Conservation (phyloP, 441 rosid species). For the Adansonia grandidieri region DNA sequence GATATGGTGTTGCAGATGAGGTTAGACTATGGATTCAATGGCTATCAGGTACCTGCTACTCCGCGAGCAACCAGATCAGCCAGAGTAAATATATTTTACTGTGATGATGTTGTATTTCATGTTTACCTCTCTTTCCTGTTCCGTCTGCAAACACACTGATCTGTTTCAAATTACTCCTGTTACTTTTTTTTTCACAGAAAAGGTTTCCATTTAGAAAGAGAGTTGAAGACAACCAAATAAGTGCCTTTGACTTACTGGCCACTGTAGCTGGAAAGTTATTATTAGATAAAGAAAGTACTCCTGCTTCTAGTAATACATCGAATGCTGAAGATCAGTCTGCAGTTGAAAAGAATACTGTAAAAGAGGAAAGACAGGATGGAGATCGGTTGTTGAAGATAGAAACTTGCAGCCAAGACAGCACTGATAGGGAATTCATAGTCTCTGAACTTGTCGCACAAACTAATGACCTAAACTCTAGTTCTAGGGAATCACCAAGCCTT, state of each 20-base stretch:
- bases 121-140: not conserved
- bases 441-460: slow-evolving; percentile 36
- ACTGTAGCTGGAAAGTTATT: slow-evolving; percentile 68
- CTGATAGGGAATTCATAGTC: slow-evolving; percentile 30
- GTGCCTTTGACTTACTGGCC: slow-evolving; percentile 66
- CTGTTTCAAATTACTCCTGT: slow-evolving; percentile 21
- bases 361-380: slow-evolving; percentile 41
- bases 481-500: slow-evolving; percentile 41
- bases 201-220: slow-evolving; percentile 45
- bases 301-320: slow-evolving; percentile 36
- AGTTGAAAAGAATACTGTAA: slow-evolving; percentile 37
- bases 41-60: slow-evolving; percentile 59
- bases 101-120: slow-evolving; percentile 9
- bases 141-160: slow-evolving; percentile 20
- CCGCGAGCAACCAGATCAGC: slow-evolving; percentile 68
- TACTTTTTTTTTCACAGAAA: slow-evolving; percentile 37
- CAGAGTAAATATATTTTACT: slow-evolving; percentile 43
- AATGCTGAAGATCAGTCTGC: slow-evolving; percentile 39
- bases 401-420: slow-evolving; percentile 38
- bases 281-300: slow-evolving; percentile 38
- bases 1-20: slow-evolving; percentile 67
- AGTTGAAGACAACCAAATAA: slow-evolving; percentile 42
- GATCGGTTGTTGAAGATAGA: slow-evolving; percentile 41
- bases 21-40: slow-evolving; percentile 51
- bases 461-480: slow-evolving; percentile 41